A percentile compares a stretch with the other conserved stretches of the same genome.
Evolutionary conservation across 2,329 filamentous ascomycete species (phyloP).

Genomic region (Nannizziopsis arthrosporioides): DNA sequence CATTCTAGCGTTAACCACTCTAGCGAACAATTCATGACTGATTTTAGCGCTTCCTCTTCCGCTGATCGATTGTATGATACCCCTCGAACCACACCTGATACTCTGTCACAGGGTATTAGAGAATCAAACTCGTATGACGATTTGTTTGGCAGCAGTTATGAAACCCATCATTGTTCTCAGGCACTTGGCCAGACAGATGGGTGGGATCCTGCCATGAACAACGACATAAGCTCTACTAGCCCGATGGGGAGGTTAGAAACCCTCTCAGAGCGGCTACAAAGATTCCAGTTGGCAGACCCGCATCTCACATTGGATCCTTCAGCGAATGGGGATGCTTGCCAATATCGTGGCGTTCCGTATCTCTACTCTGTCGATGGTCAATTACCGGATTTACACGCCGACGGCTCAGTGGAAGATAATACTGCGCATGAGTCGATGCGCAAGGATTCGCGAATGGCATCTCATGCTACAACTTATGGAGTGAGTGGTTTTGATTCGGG

Average conservation of each 20-base stretch:
- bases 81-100: slow-evolving; percentile 29
- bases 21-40: slow-evolving; percentile 25
- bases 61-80: slow-evolving; percentile 30
- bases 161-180: slow-evolving; percentile 22
- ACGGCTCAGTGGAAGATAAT: not conserved
- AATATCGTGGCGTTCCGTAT: slow-evolving; percentile 12
- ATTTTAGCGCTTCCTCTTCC: slow-evolving; percentile 30
- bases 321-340: slow-evolving; percentile 16
- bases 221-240: slow-evolving; percentile 19
- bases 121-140: slow-evolving; percentile 29
- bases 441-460: slow-evolving; percentile 23
- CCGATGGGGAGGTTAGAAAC: slow-evolving; percentile 23
- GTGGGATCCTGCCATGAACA: slow-evolving; percentile 11
- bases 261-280: slow-evolving; percentile 30
- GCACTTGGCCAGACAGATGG: slow-evolving; percentile 19
- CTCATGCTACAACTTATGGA: slow-evolving; percentile 23
- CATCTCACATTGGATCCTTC: slow-evolving; percentile 22
- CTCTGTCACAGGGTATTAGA: slow-evolving; percentile 29
- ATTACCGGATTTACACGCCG: not conserved
- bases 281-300: slow-evolving; percentile 28
- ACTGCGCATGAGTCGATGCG: slow-evolving; percentile 15
- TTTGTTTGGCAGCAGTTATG: slow-evolving; percentile 19
- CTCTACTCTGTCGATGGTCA: slow-evolving; percentile 12
- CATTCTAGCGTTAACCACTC: slow-evolving; percentile 25
- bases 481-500: slow-evolving; percentile 26